Evolutionary conservation across 2,329 filamentous ascomycete species (phyloP).

Genomic region (Periconia macrospinosa): DNA sequence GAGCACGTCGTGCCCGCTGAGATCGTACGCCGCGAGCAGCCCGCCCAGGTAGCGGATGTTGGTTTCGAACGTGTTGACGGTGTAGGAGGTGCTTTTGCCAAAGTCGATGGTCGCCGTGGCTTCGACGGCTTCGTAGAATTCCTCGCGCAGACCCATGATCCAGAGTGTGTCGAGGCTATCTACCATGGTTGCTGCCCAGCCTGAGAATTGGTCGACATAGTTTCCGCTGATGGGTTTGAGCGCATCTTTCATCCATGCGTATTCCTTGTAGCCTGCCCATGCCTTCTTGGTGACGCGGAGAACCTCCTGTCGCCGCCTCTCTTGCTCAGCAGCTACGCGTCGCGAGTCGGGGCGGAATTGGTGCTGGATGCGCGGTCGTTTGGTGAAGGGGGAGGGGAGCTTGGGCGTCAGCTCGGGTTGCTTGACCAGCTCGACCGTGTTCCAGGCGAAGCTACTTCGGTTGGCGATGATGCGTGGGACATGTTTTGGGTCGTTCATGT

Average conservation of each 20-base stretch:
- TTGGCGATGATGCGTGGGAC: constrained; percentile 25
- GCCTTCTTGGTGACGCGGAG: constrained; percentile 35
- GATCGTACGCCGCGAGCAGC: constrained; percentile 80
- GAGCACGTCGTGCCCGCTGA: constrained; percentile 72
- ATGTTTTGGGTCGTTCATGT: constrained; percentile 34
- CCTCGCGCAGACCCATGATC: constrained; percentile 78
- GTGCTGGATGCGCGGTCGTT: constrained; percentile 40
- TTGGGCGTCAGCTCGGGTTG: constrained; percentile 29
- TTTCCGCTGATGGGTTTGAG: constrained; percentile 59
- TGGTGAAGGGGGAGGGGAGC: constrained; percentile 27
- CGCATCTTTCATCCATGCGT: constrained; percentile 68
- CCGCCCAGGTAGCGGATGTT: constrained; percentile 89
- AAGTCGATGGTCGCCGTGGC: constrained; percentile 79
- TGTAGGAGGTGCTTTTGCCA: constrained; percentile 65
- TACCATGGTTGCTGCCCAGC: constrained; percentile 70
- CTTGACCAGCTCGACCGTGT: constrained; percentile 28
- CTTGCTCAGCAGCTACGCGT: constrained; percentile 23
- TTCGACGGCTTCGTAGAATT: constrained; percentile 77
- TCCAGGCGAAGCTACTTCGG: constrained; percentile 37
- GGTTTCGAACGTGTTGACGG: constrained; percentile 91
- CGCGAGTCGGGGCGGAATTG: constrained; percentile 21
- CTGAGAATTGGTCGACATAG: constrained; percentile 62
- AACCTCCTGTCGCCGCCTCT: constrained; percentile 27
- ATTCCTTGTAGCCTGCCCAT: constrained; percentile 63
- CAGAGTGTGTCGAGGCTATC: constrained; percentile 73